Evolutionary conservation across 1,284 basidiomycete species (phyloP), one percentile per base, ranked within the genome.

Genomic region (Boletus semigastroideus): DNA sequence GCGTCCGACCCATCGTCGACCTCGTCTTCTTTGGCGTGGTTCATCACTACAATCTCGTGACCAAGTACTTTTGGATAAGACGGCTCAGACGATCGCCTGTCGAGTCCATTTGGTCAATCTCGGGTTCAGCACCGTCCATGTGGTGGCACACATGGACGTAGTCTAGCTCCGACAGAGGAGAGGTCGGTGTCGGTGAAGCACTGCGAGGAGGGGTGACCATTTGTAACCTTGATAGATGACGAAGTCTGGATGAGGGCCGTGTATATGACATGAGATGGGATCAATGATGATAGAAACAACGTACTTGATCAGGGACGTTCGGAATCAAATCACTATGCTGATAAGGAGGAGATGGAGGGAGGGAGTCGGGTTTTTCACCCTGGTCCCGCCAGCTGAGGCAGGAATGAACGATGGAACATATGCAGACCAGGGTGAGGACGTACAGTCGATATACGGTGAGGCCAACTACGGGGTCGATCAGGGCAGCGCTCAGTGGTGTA

Each of bases 381-480:
- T 85, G 79, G 68, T 86, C 82, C 69, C 83, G 77, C 87, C 88
- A 90, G 59, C 65, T 65, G 17, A 45, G 30, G 9, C 43, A 25
- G 39, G 28, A 2, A 49, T 60, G 52, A 58, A 51, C 34, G n/a
- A 34, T 6, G 4, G 34, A 20, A 46, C 9, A 5, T 25, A 44
- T 16, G 13, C 9, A 33, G 44, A 28, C 41, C 44, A 42, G 46
- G 25, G 33, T 34, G 44, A 51, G n/a, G n/a, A 77, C 86, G 73
- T 66, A 90, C 89, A 91, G 73, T 68, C 87, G 80, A 72, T 90
- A 91, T 42, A 90, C 86, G 46, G 88, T 90, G 57, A 90, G 76
- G 54, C 89, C 88, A 45, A 91, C 88, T 16, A 88, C 88, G 36
- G 87, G 86, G 54, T 88, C 87, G 56, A 91, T 87, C 54, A 91